Base-by-base conservation (phyloP, 2,329 filamentous ascomycete genomes). In the Geosmithia morbida region DNA sequence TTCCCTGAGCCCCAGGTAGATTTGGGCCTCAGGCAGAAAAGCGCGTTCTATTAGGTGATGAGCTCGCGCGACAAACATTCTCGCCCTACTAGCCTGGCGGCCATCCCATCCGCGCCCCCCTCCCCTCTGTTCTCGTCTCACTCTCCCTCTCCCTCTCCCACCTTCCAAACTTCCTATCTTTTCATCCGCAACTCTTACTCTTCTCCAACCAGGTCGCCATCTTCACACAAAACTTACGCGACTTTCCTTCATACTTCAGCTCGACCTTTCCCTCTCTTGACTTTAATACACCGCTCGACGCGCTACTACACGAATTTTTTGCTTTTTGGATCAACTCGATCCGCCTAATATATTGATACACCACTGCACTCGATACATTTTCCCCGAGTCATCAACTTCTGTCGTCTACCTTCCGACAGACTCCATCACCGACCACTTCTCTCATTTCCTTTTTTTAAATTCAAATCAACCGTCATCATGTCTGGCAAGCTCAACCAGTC, bases 401-500 rank as follows among this genome's bases (percentile, higher is more conserved):
- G 17, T 43, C 41, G 17, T 22, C 20, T 20, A 22, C 10, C 19
- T 10, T 11, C 33, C 41, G 17, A 43, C 41, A 43, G 17, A 20
- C 11, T 20, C 16, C 4, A 16, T 43, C 22, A 26, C 22, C 22
- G 22, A 26, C 22, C 22, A 4, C 19, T 22, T 43, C 18, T 19
- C 6, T 26, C n/a, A 11, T 20, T n/a, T 4, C 40, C 3, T 3
- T 6, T 16, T 41, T 20, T 18, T 16, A 42, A 42, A 3, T 17
- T 3, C n/a, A 42, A 42, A 7, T 26, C 50, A 37, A 37, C 33
- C 53, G 52, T 60, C 67, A 83, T 58, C 56, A 94, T 95, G 88
- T 87, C 87, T 74, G 83, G 80, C 72, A 96, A 96, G 73, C 85
- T 98, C 62, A 88, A 96, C 67, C 83, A 94, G 74, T 89, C 88